These are phyloP conservation scores for Diversispora eburnea DNA, from an alignment of 192 early-diverging fungal genomes.

Conservation along the genomic window DNA sequence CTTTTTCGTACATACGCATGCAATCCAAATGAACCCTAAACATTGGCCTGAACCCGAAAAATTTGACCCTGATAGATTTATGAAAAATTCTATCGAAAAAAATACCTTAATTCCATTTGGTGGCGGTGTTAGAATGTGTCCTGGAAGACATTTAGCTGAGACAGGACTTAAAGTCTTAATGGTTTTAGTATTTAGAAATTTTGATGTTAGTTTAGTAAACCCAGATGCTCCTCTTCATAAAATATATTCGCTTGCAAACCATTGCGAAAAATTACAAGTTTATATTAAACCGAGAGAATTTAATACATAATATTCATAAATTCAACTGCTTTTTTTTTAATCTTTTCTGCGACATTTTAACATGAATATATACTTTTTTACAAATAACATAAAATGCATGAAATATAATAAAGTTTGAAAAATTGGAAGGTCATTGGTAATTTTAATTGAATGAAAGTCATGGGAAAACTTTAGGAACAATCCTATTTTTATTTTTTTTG, in stretches of 20 bases:
- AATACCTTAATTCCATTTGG: slow-evolving; percentile 17
- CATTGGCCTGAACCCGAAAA: slow-evolving; percentile 9
- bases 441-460: no score
- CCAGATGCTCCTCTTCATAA: background rate
- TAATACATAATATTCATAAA: background rate
- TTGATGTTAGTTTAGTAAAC: background rate
- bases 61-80: slow-evolving; percentile 10
- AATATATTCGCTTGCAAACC: background rate
- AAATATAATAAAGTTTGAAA: no score
- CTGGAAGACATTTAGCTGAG: background rate
- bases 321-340: no score
- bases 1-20: background rate
- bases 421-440: no score
- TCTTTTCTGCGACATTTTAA: no score
- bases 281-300: slow-evolving; percentile 2
- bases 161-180: background rate
- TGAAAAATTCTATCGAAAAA: background rate
- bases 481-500: no score
- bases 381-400: no score
- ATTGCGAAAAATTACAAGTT: slow-evolving; percentile 7
- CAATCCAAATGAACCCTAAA: background rate
- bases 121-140: background rate
- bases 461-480: no score
- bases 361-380: no score
- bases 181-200: slow-evolving; percentile 2